A percentile compares a stretch with the other conserved stretches of the same genome.
phyloP scores from a whole-genome alignment of 2,329 filamentous ascomycete genomes.

The Aureobasidium lini region DNA sequence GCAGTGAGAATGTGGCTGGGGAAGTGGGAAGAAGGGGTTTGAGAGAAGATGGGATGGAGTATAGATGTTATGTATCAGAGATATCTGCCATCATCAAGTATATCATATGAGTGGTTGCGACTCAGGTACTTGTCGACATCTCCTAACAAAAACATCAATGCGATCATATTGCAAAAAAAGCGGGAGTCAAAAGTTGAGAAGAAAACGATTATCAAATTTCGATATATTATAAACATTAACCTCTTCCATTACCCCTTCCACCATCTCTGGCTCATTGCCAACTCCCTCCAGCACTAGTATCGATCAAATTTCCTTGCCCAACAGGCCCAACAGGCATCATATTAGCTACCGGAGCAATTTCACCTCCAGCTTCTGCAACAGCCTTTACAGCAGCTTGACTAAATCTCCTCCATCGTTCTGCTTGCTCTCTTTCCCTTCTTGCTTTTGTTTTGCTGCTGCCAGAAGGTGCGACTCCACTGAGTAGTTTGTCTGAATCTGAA shows the following conservation, averaged over 20 bases:
- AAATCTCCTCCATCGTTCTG: slow-evolving; percentile 63
- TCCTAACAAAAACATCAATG: too few species aligned
- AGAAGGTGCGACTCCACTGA: slow-evolving; percentile 85
- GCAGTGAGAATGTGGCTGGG: too few species aligned
- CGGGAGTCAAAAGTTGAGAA: too few species aligned
- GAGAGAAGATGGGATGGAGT: too few species aligned
- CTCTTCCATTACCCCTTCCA: neutral
- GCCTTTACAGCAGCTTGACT: slow-evolving; percentile 62
- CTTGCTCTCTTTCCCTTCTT: slow-evolving; percentile 78
- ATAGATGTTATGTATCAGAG: too few species aligned
- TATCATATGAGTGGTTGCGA: too few species aligned
- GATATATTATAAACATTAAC: too few species aligned
- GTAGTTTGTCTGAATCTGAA: slow-evolving; percentile 66
- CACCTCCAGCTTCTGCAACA: slow-evolving; percentile 63
- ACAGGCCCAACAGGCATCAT: neutral
- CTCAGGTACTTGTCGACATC: too few species aligned
- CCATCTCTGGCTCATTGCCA: neutral
- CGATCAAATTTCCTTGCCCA: neutral
- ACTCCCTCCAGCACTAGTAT: neutral
- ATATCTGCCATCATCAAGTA: too few species aligned
- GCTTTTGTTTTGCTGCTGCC: slow-evolving; percentile 92
- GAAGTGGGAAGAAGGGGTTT: too few species aligned
- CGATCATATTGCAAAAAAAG: too few species aligned
- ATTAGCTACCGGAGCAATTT: slow-evolving; percentile 32
- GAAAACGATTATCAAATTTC: too few species aligned